These are phyloP conservation scores for Monilinia fructigena DNA, from an alignment of 2,329 filamentous ascomycete genomes.

Conservation along the genomic window DNA sequence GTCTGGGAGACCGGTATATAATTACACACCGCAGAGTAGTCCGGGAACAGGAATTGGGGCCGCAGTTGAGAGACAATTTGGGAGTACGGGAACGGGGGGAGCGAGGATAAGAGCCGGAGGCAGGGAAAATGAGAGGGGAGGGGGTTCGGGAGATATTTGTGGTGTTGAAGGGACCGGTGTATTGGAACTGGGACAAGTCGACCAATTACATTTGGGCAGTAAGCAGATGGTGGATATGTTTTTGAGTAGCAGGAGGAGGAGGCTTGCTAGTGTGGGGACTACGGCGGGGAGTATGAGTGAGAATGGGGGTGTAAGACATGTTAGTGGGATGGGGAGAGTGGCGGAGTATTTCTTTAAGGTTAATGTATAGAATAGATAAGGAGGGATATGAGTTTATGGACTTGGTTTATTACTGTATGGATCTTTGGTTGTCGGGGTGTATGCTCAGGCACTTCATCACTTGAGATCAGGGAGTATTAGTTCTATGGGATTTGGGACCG, in stretches of 20 bases:
- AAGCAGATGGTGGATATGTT: slow-evolving; percentile 56
- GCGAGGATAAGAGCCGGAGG: slow-evolving; percentile 10
- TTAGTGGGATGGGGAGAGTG: neutral
- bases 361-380: neutral
- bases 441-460: neutral
- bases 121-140: slow-evolving; percentile 10
- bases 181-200: slow-evolving; percentile 33
- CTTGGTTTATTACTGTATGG: neutral
- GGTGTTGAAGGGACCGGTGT: slow-evolving; percentile 26
- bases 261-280: slow-evolving; percentile 43
- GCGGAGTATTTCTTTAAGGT: neutral
- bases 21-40: slow-evolving; percentile 26
- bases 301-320: neutral
- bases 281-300: slow-evolving; percentile 35
- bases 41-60: slow-evolving; percentile 33
- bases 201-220: slow-evolving; percentile 46
- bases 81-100: slow-evolving; percentile 22
- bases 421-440: neutral
- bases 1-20: slow-evolving; percentile 22
- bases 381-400: neutral
- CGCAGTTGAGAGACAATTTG: slow-evolving; percentile 40
- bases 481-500: neutral
- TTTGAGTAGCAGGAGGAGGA: slow-evolving; percentile 49
- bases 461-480: neutral
- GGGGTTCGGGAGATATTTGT: slow-evolving; percentile 28